Base-by-base conservation (phyloP, 2,329 filamentous ascomycete species). In the Pezicula neosporulosa region DNA sequence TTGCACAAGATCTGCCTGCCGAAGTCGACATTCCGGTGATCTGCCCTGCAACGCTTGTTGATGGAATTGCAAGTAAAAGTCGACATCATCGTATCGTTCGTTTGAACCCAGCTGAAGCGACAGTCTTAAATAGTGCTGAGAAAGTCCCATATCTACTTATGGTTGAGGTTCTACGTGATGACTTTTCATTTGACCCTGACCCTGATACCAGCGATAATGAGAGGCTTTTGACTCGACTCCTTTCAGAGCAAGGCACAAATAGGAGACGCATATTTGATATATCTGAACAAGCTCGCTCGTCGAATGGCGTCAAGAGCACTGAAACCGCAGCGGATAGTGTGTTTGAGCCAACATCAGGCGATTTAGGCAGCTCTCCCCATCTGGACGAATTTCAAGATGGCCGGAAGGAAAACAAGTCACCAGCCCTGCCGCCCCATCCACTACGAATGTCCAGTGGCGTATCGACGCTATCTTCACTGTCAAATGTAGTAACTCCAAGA, bases 1-100 rank as follows among this genome's bases (percentile, higher is more conserved):
- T 94, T 56, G 86, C 85, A 2, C 87, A 90, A 62, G 89, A 94
- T 63, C 72, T 94, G 42, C 89, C 89, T 0, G 87, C 89, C 4
- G 89, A 94, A 68, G 85, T 94, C 15, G 89, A 94, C 62, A 88
- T 94, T 49, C 89, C 89, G 0, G 78, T 91, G 8, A 89, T 94
- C 50, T 92, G 87, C 59, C 89, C 89, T 15, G 86, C 88, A 1
- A 85, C 84, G 0, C 70, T 93, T 45, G 78, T 87, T 10, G 81
- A 89, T 68, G 87, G 89, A 19, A 80, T 82, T n/a, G 82, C 88
- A 2, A 82, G 86, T 24, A 85, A 83, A 64, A 92, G 89, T 63
- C 82, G 81, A 49, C 90, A 94, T 66, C 89, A 94, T 64, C 83
- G 89, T 35, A 90, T 94, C 53, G 89, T 94, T 43, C 82, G 89